phyloP scores from a whole-genome alignment of 164 flowering plant genomes.

The Vitis riparia region DNA sequence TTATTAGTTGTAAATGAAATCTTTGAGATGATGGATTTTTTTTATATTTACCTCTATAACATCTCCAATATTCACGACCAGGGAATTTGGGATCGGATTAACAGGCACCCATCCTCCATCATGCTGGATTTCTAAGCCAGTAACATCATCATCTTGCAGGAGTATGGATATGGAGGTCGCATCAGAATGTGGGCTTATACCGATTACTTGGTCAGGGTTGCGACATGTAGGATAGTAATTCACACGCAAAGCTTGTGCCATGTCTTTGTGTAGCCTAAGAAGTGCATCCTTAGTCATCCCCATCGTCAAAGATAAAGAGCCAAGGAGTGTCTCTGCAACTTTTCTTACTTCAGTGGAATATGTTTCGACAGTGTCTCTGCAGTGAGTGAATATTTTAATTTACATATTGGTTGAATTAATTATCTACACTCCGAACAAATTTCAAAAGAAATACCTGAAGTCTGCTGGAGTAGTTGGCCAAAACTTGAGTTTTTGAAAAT shows the following conservation, averaged over 20 bases:
- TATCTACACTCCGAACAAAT: too few species aligned
- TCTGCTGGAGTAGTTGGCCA: constrained; percentile 2
- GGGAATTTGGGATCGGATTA: not conserved
- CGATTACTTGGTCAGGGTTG: constrained; percentile 24
- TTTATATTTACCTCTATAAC: not conserved
- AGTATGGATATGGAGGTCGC: constrained; percentile 21
- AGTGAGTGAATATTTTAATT: too few species aligned
- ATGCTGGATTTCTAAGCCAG: not conserved
- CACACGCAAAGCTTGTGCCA: constrained; percentile 22
- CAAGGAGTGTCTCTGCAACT: not conserved
- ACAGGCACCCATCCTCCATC: constrained; percentile 9
- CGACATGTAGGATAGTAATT: constrained; percentile 32
- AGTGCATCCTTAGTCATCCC: constrained; percentile 17
- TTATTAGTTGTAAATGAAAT: too few species aligned
- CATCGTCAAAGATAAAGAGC: constrained; percentile 17
- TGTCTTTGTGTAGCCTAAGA: constrained; percentile 12
- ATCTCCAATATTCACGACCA: constrained; percentile 11
- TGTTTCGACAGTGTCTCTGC: constrained; percentile 7
- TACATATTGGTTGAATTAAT: too few species aligned
- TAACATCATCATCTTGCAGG: constrained; percentile 25
- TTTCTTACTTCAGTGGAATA: not conserved
- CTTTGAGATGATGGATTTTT: too few species aligned
- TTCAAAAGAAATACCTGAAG: not conserved
- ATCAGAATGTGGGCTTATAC: constrained; percentile 31
- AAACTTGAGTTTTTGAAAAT: not conserved